Conservation (phyloP, 129 eudicot species). For the Arctium lappa region DNA sequence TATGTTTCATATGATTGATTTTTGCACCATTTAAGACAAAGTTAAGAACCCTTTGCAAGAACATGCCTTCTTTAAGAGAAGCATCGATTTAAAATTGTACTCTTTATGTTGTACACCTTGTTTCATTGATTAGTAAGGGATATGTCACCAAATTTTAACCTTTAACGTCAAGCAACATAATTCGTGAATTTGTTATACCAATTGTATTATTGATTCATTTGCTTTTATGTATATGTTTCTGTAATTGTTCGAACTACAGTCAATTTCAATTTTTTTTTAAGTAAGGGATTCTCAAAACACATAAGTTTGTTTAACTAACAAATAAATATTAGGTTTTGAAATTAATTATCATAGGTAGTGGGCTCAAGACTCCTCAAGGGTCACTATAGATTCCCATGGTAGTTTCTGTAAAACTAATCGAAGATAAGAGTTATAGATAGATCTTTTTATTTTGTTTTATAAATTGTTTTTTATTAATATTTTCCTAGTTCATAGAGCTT, state of each 20-base stretch:
- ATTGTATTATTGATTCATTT: background rate
- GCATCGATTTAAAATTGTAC: background rate
- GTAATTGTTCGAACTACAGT: background rate
- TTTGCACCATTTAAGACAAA: background rate
- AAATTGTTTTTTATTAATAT: too few species aligned
- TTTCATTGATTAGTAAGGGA: background rate
- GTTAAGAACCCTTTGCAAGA: background rate
- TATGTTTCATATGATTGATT: background rate
- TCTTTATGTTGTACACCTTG: background rate
- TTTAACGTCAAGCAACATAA: background rate
- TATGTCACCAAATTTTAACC: background rate
- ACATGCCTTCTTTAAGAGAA: background rate
- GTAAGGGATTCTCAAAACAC: background rate
- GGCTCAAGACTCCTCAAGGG: background rate
- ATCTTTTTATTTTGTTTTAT: too few species aligned
- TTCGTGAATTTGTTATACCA: background rate
- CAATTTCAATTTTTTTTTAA: too few species aligned
- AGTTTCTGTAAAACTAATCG: too few species aligned
- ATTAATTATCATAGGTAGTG: background rate
- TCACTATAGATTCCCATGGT: too few species aligned
- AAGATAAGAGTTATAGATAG: too few species aligned
- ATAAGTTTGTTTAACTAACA: background rate
- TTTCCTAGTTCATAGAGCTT: too few species aligned
- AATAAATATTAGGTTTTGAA: background rate
- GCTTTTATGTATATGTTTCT: background rate